Evolutionary conservation across 1,139 yeast species (phyloP).

Genomic region (Debaryomyces psychrophilus): DNA sequence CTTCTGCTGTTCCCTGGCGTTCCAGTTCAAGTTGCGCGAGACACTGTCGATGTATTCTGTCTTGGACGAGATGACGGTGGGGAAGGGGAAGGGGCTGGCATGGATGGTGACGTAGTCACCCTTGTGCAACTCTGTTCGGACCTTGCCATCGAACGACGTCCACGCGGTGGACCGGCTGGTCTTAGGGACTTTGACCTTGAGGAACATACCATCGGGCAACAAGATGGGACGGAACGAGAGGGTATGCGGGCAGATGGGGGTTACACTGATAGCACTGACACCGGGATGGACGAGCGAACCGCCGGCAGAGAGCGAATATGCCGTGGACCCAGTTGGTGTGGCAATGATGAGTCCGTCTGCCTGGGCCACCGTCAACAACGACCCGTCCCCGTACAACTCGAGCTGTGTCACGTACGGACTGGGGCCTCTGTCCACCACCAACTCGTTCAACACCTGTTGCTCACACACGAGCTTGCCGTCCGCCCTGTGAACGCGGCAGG

Average conservation of each 20-base stretch:
- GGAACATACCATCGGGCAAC: constrained; percentile 81
- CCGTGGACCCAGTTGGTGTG: constrained; percentile 92
- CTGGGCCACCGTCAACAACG: constrained; percentile 79
- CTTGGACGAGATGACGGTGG: constrained; percentile 74
- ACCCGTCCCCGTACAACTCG: constrained; percentile 81
- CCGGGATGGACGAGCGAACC: constrained; percentile 90
- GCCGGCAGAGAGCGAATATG: constrained; percentile 87
- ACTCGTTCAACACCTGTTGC: constrained; percentile 80
- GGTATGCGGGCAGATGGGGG: constrained; percentile 93
- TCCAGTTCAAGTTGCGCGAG: constrained; percentile 84
- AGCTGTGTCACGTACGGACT: constrained; percentile 84
- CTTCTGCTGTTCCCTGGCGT: constrained; percentile 77
- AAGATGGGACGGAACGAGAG: constrained; percentile 85
- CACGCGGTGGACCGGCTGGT: constrained; percentile 78
- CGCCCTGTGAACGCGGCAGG: constrained; percentile 63
- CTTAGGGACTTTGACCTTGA: constrained; percentile 73
- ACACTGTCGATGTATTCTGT: constrained; percentile 85
- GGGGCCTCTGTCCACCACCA: constrained; percentile 87
- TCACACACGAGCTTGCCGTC: constrained; percentile 66
- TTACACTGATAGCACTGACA: constrained; percentile 83
- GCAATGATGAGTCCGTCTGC: constrained; percentile 90
- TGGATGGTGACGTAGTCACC: constrained; percentile 79
- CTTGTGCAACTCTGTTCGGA: constrained; percentile 65
- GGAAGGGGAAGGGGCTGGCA: constrained; percentile 84
- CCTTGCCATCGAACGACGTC: constrained; percentile 90